phyloP scores from a whole-genome alignment of 108 stramenopile species.

The Nannochloropsis granulata region DNA sequence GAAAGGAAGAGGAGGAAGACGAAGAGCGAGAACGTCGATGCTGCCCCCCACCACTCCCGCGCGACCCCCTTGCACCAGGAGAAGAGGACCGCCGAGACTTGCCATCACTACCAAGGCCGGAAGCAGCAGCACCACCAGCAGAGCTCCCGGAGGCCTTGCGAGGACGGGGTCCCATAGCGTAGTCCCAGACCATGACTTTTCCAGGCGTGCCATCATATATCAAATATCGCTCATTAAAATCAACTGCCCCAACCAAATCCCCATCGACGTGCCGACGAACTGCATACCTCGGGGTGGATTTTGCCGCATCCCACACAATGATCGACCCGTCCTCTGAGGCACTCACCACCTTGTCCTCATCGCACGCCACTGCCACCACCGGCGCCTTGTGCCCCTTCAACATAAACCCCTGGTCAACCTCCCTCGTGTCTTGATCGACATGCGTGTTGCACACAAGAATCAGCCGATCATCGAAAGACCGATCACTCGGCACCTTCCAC shows the following conservation, averaged over 20 bases:
- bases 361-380: neutral
- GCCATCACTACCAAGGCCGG: neutral
- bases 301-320: neutral
- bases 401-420: neutral
- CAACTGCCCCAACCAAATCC: neutral
- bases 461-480: neutral
- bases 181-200: neutral
- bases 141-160: neutral
- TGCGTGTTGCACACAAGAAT: neutral
- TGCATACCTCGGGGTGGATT: neutral
- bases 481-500: neutral
- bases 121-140: neutral
- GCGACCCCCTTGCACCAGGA: neutral
- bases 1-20: neutral
- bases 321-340: neutral
- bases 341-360: neutral
- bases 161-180: neutral
- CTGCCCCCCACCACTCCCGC: neutral
- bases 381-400: neutral
- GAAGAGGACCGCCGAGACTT: neutral
- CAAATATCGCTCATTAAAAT: neutral
- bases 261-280: neutral
- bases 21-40: neutral
- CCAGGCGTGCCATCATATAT: neutral
- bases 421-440: neutral